Percentiles rank a stretch among this genome's conserved stretches.
Conservation (phyloP, 352 stramenopile species). For the Phytophthora melonis region DNA sequence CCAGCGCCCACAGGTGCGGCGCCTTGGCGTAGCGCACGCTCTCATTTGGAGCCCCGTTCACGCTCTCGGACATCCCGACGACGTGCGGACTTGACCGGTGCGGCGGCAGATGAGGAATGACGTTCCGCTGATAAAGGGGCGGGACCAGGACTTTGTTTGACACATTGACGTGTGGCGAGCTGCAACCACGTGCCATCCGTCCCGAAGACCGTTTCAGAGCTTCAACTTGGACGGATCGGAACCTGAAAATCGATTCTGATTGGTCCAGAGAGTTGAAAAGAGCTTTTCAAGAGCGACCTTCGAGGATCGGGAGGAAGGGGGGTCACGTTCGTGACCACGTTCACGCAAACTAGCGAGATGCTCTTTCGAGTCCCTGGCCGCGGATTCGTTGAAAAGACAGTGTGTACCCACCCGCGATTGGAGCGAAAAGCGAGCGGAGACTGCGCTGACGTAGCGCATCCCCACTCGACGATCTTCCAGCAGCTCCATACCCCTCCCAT, state of each 20-base stretch:
- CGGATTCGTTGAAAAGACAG: slow-evolving; percentile 18
- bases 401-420: slow-evolving; percentile 19
- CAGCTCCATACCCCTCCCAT: slow-evolving; percentile 4
- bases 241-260: slow-evolving; percentile 1
- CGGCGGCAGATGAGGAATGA: slow-evolving; percentile 17
- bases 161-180: slow-evolving; percentile 26
- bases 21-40: slow-evolving; percentile 56
- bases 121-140: slow-evolving; percentile 14
- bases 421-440: slow-evolving; percentile 3
- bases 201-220: slow-evolving; percentile 23
- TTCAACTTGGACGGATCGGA: slow-evolving; percentile 30
- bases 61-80: slow-evolving; percentile 24
- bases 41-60: slow-evolving; percentile 12
- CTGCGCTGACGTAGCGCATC: slow-evolving; percentile 19
- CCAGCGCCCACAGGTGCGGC: slow-evolving; percentile 68
- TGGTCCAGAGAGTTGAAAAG: slow-evolving; percentile 30
- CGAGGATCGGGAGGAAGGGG: slow-evolving; percentile 4
- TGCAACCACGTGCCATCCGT: slow-evolving; percentile 26
- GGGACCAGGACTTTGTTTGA: not conserved
- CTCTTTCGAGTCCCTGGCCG: not conserved
- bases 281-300: slow-evolving; percentile 21
- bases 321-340: slow-evolving; percentile 7
- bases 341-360: slow-evolving; percentile 35
- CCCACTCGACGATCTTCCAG: slow-evolving; percentile 34
- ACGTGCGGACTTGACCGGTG: slow-evolving; percentile 7